phyloP scores from a whole-genome alignment of 768 basidiomycete genomes.

The Amanita fuliginea region DNA sequence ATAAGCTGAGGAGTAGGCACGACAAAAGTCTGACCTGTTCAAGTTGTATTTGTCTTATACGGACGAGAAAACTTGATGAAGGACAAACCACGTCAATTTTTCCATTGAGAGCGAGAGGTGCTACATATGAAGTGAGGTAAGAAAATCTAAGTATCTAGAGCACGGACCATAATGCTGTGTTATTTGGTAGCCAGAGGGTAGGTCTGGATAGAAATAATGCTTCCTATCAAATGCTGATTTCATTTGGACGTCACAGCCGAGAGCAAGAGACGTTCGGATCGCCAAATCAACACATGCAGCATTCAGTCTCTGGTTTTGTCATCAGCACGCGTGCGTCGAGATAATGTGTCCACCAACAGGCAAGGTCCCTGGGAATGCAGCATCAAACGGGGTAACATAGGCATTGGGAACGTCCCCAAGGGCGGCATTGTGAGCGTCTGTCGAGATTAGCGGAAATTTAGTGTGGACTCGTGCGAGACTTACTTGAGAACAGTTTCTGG shows the following conservation, averaged over 20 bases:
- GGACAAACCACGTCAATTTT: slow-evolving; percentile 32
- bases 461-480: slow-evolving; percentile 19
- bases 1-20: slow-evolving; percentile 1
- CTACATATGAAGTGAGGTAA: slow-evolving; percentile 25
- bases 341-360: slow-evolving; percentile 44
- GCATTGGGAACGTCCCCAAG: slow-evolving; percentile 51
- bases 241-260: slow-evolving; percentile 51
- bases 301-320: slow-evolving; percentile 39
- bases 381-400: slow-evolving; percentile 69
- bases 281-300: slow-evolving; percentile 68
- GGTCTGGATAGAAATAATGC: slow-evolving; percentile 95
- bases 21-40: slow-evolving; percentile 60
- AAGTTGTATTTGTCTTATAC: slow-evolving; percentile 90
- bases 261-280: slow-evolving; percentile 69
- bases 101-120: slow-evolving; percentile 70
- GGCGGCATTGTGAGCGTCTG: slow-evolving; percentile 31
- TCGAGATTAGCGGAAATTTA: neutral
- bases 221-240: slow-evolving; percentile 89
- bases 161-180: slow-evolving; percentile 83
- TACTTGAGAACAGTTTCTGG: slow-evolving; percentile 78
- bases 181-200: slow-evolving; percentile 93
- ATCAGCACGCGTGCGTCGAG: slow-evolving; percentile 6
- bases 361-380: slow-evolving; percentile 87
- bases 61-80: slow-evolving; percentile 33
- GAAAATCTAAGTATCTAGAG: neutral